phyloP scores from a whole-genome alignment of 352 stramenopile genomes.

The Phytophthora boehmeriae region DNA sequence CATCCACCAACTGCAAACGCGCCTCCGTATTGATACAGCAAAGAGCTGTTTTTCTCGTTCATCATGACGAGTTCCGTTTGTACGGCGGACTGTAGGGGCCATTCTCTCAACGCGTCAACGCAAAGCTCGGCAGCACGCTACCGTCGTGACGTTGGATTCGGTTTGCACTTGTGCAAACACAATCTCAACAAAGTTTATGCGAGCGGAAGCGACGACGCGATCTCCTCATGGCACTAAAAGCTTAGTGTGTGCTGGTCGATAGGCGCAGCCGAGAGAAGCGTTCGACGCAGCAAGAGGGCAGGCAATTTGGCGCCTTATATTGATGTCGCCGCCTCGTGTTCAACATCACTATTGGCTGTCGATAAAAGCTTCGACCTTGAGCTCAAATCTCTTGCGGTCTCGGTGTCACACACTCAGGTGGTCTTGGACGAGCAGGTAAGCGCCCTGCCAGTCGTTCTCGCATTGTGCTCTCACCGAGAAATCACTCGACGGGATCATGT shows the following conservation, averaged over 20 bases:
- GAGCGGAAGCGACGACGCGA: background rate
- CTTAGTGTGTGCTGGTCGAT: constrained; percentile 9
- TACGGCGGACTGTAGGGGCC: background rate
- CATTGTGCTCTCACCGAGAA: too few species aligned
- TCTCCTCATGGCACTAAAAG: constrained; percentile 8
- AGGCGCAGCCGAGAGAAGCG: background rate
- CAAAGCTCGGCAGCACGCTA: constrained; percentile 14
- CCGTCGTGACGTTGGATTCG: background rate
- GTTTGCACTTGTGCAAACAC: background rate
- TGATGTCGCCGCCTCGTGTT: background rate
- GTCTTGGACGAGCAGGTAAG: too few species aligned
- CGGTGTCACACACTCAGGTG: background rate
- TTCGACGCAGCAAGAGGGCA: background rate
- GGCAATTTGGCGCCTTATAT: background rate
- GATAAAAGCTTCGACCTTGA: background rate
- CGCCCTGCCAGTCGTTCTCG: too few species aligned
- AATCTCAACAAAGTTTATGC: constrained; percentile 13
- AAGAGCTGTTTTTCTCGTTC: background rate
- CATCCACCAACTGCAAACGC: background rate
- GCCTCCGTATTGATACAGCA: background rate
- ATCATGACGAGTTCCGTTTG: background rate
- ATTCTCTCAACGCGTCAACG: background rate
- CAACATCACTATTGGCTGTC: background rate
- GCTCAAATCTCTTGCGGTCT: background rate
- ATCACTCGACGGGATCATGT: too few species aligned